A percentile compares a stretch with the other conserved stretches of the same genome.
phyloP scores from a whole-genome alignment of 73 alveolate species.

The Paraurostyla sp. region DNA sequence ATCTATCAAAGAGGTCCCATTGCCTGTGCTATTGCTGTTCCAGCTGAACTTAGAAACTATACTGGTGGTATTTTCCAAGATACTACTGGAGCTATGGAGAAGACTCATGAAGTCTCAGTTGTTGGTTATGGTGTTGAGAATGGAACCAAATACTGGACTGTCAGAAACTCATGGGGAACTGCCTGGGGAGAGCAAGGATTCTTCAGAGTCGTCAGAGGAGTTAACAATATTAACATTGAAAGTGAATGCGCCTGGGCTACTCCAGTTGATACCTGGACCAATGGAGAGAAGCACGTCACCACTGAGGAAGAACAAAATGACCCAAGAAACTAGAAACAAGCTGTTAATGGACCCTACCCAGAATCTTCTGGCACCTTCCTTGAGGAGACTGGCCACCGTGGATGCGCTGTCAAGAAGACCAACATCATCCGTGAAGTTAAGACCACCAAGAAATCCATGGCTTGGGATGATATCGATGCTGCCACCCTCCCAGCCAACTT shows the following conservation, averaged over 20 bases:
- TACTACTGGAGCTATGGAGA: conserved; percentile 62
- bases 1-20: conserved; percentile 94
- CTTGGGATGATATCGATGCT: conserved; percentile 63
- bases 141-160: conserved; percentile 92
- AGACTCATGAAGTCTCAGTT: conserved; percentile 88
- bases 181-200: conserved; percentile 94
- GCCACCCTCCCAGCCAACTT: conserved; percentile 76
- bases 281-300: conserved; percentile 55
- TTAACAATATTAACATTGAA: conserved; percentile 84
- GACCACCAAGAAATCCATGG: conserved; percentile 62
- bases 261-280: conserved; percentile 85
- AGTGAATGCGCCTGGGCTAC: conserved; percentile 86
- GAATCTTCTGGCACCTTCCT: not conserved
- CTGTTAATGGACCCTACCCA: conserved; percentile 48
- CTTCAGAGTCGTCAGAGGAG: conserved; percentile 91
- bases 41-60: conserved; percentile 74
- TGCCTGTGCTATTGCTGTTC: conserved; percentile 86
- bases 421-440: conserved; percentile 42
- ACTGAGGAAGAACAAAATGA: conserved; percentile 71
- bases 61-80: conserved; percentile 86
- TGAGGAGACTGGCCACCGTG: not conserved
- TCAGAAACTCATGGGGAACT: conserved; percentile 96
- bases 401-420: conserved; percentile 43
- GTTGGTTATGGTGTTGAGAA: conserved; percentile 95
- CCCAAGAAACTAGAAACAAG: conserved; percentile 60